Evolutionary conservation across 148 eudicot genomes (phyloP).

Genomic region (Euryodendron excelsum): DNA sequence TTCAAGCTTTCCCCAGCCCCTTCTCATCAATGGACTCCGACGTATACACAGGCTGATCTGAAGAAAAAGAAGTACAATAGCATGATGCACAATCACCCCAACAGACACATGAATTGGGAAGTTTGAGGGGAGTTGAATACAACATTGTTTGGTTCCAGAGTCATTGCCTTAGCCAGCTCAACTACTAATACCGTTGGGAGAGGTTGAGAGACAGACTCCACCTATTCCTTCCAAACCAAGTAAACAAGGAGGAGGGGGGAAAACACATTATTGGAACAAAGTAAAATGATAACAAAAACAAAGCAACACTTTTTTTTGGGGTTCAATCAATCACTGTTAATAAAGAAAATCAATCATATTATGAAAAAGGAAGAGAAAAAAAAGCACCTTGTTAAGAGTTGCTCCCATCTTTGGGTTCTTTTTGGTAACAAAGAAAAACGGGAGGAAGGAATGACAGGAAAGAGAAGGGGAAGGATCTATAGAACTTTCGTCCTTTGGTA

Average conservation of each 20-base stretch:
- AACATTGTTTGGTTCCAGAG: not conserved
- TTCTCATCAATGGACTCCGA: too few relatives aligned
- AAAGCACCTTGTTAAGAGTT: too few relatives aligned
- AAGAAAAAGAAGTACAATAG: not conserved
- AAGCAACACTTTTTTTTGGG: too few relatives aligned
- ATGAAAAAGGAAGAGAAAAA: too few relatives aligned
- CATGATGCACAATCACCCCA: not conserved
- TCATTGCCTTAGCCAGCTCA: not conserved
- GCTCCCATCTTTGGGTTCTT: too few relatives aligned
- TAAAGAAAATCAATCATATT: too few relatives aligned
- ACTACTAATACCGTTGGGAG: not conserved
- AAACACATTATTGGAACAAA: not conserved
- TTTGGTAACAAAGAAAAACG: not conserved
- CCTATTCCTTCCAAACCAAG: not conserved
- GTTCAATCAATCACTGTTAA: too few relatives aligned
- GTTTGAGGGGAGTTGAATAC: not conserved
- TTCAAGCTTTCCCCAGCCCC: too few relatives aligned
- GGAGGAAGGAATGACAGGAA: not conserved
- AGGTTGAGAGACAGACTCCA: not conserved
- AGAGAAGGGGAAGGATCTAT: not conserved
- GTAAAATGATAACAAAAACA: too few relatives aligned
- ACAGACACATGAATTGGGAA: not conserved
- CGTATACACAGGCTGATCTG: too few relatives aligned
- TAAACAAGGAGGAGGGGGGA: not conserved
- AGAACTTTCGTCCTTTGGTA: not conserved